Conservation (phyloP, 306 rosid species). For the barrel medic (Medicago truncatula) region MtrunA17r5.0-ANR NC_053046.1:26263001-26263500, state of each 20-base stretch:
- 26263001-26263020: constrained; percentile 93
- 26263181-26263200: constrained; percentile 93
- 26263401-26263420: constrained; percentile 60
- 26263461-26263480: constrained; percentile 76
- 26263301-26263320: constrained; percentile 86
- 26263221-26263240: constrained; percentile 87
- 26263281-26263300: constrained; percentile 80
- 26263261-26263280: constrained; percentile 79
- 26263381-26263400: constrained; percentile 55
- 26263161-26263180: constrained; percentile 82
- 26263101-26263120: constrained; percentile 82
- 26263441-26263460: constrained; percentile 54
- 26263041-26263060: constrained; percentile 83
- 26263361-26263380: constrained; percentile 41
- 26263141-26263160: constrained; percentile 81
- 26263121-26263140: constrained; percentile 89
- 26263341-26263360: constrained; percentile 52
- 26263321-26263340: constrained; percentile 88
- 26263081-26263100: constrained; percentile 77
- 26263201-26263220: constrained; percentile 84
- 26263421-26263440: constrained; percentile 72
- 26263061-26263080: constrained; percentile 82
- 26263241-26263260: constrained; percentile 92
- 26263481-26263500: constrained; percentile 99
- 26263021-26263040: constrained; percentile 90